Evolutionary conservation across 2,329 filamentous ascomycete species (phyloP).

Genomic region (Teratosphaeria epicoccoides): DNA sequence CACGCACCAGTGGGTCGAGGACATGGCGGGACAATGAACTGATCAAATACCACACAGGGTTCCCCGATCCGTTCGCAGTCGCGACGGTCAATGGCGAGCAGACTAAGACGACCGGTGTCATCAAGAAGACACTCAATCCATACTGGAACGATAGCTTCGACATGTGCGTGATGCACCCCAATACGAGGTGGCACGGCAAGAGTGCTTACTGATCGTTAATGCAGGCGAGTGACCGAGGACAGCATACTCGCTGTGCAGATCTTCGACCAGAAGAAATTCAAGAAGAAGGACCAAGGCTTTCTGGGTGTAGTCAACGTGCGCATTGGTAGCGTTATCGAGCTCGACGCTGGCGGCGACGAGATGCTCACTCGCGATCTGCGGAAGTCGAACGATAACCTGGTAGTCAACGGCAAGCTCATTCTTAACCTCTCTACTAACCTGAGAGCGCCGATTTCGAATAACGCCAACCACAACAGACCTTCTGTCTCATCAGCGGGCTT

Average conservation of each 20-base stretch:
- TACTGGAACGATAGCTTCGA: conserved; percentile 99
- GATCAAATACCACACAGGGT: conserved; percentile 48
- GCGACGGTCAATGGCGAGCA: conserved; percentile 96
- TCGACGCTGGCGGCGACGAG: conserved; percentile 87
- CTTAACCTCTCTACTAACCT: conserved; percentile 93
- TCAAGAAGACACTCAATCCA: conserved; percentile 96
- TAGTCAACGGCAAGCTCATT: conserved; percentile 95
- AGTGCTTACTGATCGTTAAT: conserved; percentile 2
- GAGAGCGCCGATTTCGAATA: conserved; percentile 52
- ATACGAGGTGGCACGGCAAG: not conserved
- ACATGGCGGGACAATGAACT: not conserved
- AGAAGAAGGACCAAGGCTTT: conserved; percentile 99
- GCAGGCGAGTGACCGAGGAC: conserved; percentile 80
- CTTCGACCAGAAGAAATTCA: conserved; percentile 99
- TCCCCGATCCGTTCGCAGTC: conserved; percentile 95
- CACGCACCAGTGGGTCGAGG: not conserved
- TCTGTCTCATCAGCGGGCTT: conserved; percentile 27
- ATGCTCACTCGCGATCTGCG: conserved; percentile 97
- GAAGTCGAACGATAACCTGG: conserved; percentile 94
- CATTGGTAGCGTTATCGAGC: conserved; percentile 85
- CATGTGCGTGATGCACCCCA: conserved; percentile 55
- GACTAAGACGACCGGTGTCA: conserved; percentile 93
- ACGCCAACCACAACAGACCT: conserved; percentile 32
- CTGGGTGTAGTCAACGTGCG: conserved; percentile 95
- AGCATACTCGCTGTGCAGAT: conserved; percentile 97